Base-by-base conservation (phyloP, 2,329 filamentous ascomycete species). In the Apiospora sp. region DNA sequence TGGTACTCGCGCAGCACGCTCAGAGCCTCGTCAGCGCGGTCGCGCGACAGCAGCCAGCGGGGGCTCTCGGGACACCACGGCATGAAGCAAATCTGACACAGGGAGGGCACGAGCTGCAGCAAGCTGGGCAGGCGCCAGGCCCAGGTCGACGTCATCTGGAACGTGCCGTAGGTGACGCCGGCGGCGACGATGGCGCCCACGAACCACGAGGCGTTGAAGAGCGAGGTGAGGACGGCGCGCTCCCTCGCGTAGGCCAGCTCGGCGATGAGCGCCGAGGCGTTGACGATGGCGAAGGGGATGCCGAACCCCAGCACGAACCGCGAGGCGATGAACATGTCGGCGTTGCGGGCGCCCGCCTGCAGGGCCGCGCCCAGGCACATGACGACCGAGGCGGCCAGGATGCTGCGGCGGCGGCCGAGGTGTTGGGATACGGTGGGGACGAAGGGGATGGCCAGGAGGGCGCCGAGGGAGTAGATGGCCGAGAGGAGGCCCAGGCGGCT, bases 191-290 rank as follows among this genome's bases (percentile, higher is more conserved):
- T 84, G 34, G 80, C 77, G 16, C 86, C 86, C 43, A 88, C 79
- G 71, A 87, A 87, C 79, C 85, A 88, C 1, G 85, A 88, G 0
- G 86, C 84, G 72, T 88, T 89, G 81, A 89, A 89, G 3, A 90
- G 81, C 2, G 86, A 87, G 1, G 86, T 89, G 75, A 89, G 77
- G 44, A 86, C 83, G 0, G 87, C 79, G 71, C 88, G 85, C 78
- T 89, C 87, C 76, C 87, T 88, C 2, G 87, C 87, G 76, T 89
- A 86, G 3, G 83, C 84, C 30, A 90, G 80, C 75, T 90, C 88
- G 76, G 86, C 87, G 24, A 90, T 84, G 73, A 89, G 80, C 0
- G 86, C 81, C 16, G 78, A 77, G 16, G 67, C 71, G 71, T 85
- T 79, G 69, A 86, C 83, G 54, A 84, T 74, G 19, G 84, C 49